Evolutionary conservation across 805 yeast species (phyloP).

Genomic region (Barnettozyma pratensis): DNA sequence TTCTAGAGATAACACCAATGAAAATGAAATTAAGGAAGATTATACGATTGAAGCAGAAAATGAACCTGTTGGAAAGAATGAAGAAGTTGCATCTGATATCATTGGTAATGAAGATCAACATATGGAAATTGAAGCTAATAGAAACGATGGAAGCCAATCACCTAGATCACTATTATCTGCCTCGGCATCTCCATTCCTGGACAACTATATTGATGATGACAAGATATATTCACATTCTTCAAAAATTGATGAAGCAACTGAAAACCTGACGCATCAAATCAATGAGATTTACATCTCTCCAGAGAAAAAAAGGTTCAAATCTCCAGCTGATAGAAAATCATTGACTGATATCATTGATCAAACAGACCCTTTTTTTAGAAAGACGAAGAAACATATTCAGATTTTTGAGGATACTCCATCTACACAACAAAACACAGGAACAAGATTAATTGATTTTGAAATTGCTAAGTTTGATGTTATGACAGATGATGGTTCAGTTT

Average conservation of each 20-base stretch:
- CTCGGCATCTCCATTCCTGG: conserved; percentile 20
- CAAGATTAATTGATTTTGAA: conserved; percentile 18
- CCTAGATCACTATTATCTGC: conserved; percentile 6
- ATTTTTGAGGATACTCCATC: conserved; percentile 22
- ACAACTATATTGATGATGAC: conserved; percentile 14
- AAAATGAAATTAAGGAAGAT: conserved; percentile 4
- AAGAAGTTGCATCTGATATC: background rate
- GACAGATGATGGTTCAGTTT: conserved; percentile 5
- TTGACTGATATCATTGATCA: conserved; percentile 16
- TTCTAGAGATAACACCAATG: conserved; percentile 4
- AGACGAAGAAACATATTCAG: conserved; percentile 14
- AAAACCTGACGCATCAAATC: conserved; percentile 17
- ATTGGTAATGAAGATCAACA: background rate
- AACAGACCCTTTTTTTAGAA: conserved; percentile 22
- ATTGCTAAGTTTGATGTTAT: conserved; percentile 8
- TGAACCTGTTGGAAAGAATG: conserved; percentile 2
- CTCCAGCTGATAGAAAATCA: conserved; percentile 13
- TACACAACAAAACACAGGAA: conserved; percentile 1
- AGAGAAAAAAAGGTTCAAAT: conserved; percentile 11
- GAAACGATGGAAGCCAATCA: background rate
- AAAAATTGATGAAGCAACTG: conserved; percentile 17
- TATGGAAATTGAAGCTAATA: conserved; percentile 1
- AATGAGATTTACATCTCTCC: conserved; percentile 23
- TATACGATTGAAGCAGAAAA: background rate
- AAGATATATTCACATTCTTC: conserved; percentile 8